Conservation (phyloP, 805 yeast species). For the Kodamaea hsintzibuensis region DNA sequence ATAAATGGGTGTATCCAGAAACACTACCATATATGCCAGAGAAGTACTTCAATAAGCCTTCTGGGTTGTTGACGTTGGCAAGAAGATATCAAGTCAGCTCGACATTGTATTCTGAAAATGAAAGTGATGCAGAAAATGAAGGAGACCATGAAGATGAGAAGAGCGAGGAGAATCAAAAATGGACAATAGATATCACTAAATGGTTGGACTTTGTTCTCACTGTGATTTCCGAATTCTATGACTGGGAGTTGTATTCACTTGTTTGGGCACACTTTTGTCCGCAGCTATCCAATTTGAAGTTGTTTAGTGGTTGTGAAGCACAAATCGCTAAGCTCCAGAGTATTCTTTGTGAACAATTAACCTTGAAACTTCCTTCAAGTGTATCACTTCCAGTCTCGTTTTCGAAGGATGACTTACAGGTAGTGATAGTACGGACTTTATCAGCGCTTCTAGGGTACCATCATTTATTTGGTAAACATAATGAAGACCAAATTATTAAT, state of each 20-base stretch:
- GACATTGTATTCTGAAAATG: neutral
- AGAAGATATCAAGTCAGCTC: neutral
- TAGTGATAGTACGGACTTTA: constrained; percentile 60
- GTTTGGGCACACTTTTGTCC: constrained; percentile 69
- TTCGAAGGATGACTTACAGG: constrained; percentile 62
- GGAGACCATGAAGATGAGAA: neutral
- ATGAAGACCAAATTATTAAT: constrained; percentile 63
- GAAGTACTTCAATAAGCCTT: constrained; percentile 43
- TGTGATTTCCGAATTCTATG: constrained; percentile 52
- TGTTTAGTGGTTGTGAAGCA: constrained; percentile 48
- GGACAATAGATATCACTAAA: constrained; percentile 24
- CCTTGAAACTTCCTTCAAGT: constrained; percentile 45
- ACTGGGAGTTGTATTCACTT: constrained; percentile 74
- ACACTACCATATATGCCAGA: constrained; percentile 48
- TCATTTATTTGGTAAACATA: constrained; percentile 50
- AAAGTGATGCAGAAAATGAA: neutral
- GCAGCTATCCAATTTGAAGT: constrained; percentile 58
- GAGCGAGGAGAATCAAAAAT: constrained; percentile 1
- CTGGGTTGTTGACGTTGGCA: constrained; percentile 19
- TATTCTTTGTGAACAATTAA: constrained; percentile 60
- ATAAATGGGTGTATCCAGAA: constrained; percentile 66
- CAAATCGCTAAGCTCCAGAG: constrained; percentile 44
- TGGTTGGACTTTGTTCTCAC: constrained; percentile 55
- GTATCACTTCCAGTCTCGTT: constrained; percentile 41
- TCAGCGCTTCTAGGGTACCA: constrained; percentile 66